Evolutionary conservation across 139 green algal genomes (phyloP).

Genomic region (Picochlorum sp.): DNA sequence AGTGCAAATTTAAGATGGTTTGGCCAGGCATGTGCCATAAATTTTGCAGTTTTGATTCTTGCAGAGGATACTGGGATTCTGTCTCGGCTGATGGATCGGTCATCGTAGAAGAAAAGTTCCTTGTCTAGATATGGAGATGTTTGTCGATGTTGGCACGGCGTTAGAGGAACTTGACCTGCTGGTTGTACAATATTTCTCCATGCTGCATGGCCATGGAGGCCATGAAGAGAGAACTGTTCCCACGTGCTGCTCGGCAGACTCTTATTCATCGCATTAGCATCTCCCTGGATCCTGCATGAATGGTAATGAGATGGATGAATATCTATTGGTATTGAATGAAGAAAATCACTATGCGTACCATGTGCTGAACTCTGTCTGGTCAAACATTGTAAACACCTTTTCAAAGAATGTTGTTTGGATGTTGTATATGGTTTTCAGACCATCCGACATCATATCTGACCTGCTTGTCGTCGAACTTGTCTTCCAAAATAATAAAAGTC

Average conservation of each 20-base stretch:
- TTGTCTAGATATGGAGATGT: constrained; percentile 22
- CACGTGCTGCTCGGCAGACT: constrained; percentile 4
- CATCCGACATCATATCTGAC: background rate
- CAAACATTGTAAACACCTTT: constrained; percentile 1
- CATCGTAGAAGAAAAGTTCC: constrained; percentile 11
- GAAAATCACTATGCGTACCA: no score
- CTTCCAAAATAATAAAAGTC: constrained; percentile 5
- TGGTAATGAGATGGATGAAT: no score
- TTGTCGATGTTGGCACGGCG: constrained; percentile 17
- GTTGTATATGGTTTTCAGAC: constrained; percentile 5
- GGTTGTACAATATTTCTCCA: background rate
- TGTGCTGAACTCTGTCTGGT: background rate
- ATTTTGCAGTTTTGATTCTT: constrained; percentile 16
- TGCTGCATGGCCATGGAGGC: constrained; percentile 1
- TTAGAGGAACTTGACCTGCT: background rate
- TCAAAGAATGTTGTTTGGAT: constrained; percentile 2
- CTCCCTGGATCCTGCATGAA: no score
- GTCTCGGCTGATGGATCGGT: background rate
- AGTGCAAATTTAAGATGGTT: constrained; percentile 23
- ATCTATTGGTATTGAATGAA: no score
- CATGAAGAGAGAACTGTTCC: constrained; percentile 11
- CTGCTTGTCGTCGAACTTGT: background rate
- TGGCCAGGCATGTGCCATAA: constrained; percentile 17
- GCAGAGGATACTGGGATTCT: background rate
- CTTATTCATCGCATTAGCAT: no score